Evolutionary conservation across 2,329 filamentous ascomycete genomes (phyloP).

Genomic region (Claviceps digitariae): DNA sequence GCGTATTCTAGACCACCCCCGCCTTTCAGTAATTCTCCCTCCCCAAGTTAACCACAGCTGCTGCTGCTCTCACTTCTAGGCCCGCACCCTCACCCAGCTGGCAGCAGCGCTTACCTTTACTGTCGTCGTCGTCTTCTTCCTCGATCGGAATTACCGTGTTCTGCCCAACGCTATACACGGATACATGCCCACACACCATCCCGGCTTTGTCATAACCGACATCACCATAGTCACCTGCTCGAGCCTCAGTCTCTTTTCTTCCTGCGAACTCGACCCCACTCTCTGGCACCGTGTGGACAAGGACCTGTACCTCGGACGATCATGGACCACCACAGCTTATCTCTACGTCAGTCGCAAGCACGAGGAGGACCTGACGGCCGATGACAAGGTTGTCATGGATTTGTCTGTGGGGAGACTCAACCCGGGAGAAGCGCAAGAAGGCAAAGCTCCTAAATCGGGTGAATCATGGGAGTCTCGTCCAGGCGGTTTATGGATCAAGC

Average conservation of each 20-base stretch:
- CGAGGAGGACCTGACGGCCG: conserved; percentile 63
- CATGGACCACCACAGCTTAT: conserved; percentile 65
- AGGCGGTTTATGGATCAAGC: conserved; percentile 70
- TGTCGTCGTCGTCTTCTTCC: conserved; percentile 60
- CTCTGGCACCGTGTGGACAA: conserved; percentile 78
- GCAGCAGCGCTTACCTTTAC: conserved; percentile 50
- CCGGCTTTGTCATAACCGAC: conserved; percentile 76
- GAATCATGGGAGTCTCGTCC: conserved; percentile 67
- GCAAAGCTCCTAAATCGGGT: conserved; percentile 20
- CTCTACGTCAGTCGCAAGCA: conserved; percentile 72
- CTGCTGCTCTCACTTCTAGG: conserved; percentile 25
- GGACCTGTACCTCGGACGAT: conserved; percentile 66
- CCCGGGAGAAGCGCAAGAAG: conserved; percentile 30
- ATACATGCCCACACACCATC: conserved; percentile 74
- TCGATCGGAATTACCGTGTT: conserved; percentile 80
- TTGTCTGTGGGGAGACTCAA: conserved; percentile 60
- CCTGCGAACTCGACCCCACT: conserved; percentile 58
- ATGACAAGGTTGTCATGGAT: conserved; percentile 70
- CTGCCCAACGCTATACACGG: conserved; percentile 76
- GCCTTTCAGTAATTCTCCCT: too few species aligned
- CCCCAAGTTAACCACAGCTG: neutral
- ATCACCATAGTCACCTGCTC: conserved; percentile 68
- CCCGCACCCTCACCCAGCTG: conserved; percentile 64
- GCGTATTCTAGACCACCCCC: conserved; percentile 7
- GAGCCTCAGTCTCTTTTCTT: conserved; percentile 57